Conservation (phyloP, 2,329 filamentous ascomycete species). For the Atkinsonella hypoxylon region DNA sequence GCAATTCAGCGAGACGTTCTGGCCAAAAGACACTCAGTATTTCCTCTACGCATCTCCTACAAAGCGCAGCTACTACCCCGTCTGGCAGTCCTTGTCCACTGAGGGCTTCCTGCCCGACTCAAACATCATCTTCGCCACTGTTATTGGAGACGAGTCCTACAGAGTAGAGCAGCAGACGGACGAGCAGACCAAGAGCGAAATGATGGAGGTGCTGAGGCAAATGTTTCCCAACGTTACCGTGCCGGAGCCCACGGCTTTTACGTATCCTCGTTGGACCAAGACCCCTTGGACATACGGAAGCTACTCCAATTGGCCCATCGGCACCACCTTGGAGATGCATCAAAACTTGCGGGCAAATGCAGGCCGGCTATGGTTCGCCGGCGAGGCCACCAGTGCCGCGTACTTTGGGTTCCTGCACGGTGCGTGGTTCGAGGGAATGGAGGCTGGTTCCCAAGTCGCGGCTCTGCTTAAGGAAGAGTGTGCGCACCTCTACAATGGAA, state of each 20-base stretch:
- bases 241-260: constrained; percentile 47
- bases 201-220: constrained; percentile 41
- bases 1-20: constrained; percentile 57
- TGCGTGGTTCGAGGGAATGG: constrained; percentile 44
- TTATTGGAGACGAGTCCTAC: constrained; percentile 44
- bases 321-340: constrained; percentile 51
- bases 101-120: constrained; percentile 47
- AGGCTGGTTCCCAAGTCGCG: constrained; percentile 33
- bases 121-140: constrained; percentile 54
- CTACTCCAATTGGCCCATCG: constrained; percentile 57
- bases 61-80: constrained; percentile 33
- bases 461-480: constrained; percentile 12
- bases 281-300: constrained; percentile 39
- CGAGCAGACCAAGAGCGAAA: constrained; percentile 42
- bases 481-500: constrained; percentile 5
- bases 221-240: constrained; percentile 49
- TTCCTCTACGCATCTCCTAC: constrained; percentile 33
- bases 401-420: constrained; percentile 58
- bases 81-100: constrained; percentile 51
- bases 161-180: constrained; percentile 47
- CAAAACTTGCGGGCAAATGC: constrained; percentile 57
- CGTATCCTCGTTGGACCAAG: constrained; percentile 37
- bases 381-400: constrained; percentile 48
- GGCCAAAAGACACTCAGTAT: constrained; percentile 34
- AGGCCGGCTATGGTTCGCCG: constrained; percentile 49